Percentiles rank a stretch among this genome's conserved stretches.
phyloP scores from a whole-genome alignment of 2,329 filamentous ascomycete genomes.

The Neofusicoccum sp. region DNA sequence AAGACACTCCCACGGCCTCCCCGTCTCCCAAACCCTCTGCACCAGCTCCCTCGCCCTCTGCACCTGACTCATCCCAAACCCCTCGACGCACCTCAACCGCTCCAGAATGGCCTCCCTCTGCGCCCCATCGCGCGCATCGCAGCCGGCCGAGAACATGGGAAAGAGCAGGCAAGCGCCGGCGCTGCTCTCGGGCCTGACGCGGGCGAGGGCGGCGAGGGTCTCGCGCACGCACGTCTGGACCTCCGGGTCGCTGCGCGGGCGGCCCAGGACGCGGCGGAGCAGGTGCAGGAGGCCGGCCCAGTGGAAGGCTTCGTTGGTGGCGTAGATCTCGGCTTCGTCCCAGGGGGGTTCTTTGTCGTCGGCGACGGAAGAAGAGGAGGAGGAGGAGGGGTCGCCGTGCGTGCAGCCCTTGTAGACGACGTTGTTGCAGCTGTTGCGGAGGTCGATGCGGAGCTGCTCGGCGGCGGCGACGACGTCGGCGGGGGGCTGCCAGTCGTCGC shows the following conservation, averaged over 20 bases:
- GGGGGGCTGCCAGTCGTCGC: slow-evolving; percentile 61
- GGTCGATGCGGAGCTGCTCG: slow-evolving; percentile 60
- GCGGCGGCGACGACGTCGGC: slow-evolving; percentile 59
- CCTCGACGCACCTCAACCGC: slow-evolving; percentile 68
- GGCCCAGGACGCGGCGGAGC: slow-evolving; percentile 70
- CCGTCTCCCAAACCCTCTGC: slow-evolving; percentile 70
- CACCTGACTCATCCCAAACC: slow-evolving; percentile 76
- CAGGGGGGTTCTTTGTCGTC: slow-evolving; percentile 46
- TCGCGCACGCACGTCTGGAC: slow-evolving; percentile 66
- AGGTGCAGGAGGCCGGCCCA: slow-evolving; percentile 68
- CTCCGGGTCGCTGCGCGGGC: slow-evolving; percentile 57
- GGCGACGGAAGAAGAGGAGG: slow-evolving; percentile 25
- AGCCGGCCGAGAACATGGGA: slow-evolving; percentile 82
- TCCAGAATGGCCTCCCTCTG: slow-evolving; percentile 65
- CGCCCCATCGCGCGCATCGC: slow-evolving; percentile 62
- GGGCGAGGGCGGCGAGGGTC: slow-evolving; percentile 64
- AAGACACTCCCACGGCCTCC: slow-evolving; percentile 67
- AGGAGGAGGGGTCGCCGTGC: slow-evolving; percentile 36
- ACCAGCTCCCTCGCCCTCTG: slow-evolving; percentile 62
- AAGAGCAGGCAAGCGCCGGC: slow-evolving; percentile 78
- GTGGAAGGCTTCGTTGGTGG: slow-evolving; percentile 21
- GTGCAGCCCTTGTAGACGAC: slow-evolving; percentile 46
- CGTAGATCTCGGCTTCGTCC: slow-evolving; percentile 47
- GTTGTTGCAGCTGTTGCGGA: slow-evolving; percentile 57
- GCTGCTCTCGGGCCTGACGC: slow-evolving; percentile 66